phyloP scores from a whole-genome alignment of 2,329 filamentous ascomycete species.

The Neonectria neomacrospora region DNA sequence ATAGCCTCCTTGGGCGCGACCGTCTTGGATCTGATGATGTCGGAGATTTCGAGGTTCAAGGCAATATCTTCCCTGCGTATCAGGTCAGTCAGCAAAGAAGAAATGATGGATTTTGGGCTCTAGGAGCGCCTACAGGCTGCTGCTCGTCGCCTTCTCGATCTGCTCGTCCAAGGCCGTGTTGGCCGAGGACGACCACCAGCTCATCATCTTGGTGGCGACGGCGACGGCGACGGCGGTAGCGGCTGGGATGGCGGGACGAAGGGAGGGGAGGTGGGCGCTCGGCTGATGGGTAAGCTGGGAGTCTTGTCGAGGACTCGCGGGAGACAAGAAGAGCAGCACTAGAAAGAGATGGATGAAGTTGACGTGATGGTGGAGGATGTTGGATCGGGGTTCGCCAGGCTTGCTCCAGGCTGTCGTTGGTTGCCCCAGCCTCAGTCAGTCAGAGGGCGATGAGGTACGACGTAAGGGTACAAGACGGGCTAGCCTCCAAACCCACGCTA shows the following conservation, averaged over 20 bases:
- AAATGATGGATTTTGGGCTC: conserved; percentile 26
- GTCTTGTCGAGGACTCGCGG: conserved; percentile 8
- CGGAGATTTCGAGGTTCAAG: conserved; percentile 97
- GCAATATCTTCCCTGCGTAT: conserved; percentile 87
- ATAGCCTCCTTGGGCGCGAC: conserved; percentile 98
- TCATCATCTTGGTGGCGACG: conserved; percentile 71
- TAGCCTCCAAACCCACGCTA: conserved; percentile 29
- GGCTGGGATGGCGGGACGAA: conserved; percentile 15
- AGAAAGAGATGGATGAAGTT: conserved; percentile 24
- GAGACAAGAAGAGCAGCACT: conserved; percentile 10
- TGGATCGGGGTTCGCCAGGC: conserved; percentile 34
- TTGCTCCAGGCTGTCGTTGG: conserved; percentile 37
- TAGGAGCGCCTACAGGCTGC: conserved; percentile 77
- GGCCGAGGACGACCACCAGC: conserved; percentile 94
- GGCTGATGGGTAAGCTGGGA: conserved; percentile 17
- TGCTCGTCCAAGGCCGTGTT: conserved; percentile 95
- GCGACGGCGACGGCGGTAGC: neutral
- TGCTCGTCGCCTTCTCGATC: conserved; percentile 93
- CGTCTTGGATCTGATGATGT: conserved; percentile 96
- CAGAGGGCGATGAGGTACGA: conserved; percentile 36
- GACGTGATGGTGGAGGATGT: conserved; percentile 32
- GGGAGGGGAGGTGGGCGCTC: conserved; percentile 6
- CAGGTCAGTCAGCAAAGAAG: conserved; percentile 24
- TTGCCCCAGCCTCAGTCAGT: conserved; percentile 40
- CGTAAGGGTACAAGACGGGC: conserved; percentile 36